Evolutionary conservation across 805 yeast genomes (phyloP).

Genomic region (Wickerhamiella vanderwaltii): DNA sequence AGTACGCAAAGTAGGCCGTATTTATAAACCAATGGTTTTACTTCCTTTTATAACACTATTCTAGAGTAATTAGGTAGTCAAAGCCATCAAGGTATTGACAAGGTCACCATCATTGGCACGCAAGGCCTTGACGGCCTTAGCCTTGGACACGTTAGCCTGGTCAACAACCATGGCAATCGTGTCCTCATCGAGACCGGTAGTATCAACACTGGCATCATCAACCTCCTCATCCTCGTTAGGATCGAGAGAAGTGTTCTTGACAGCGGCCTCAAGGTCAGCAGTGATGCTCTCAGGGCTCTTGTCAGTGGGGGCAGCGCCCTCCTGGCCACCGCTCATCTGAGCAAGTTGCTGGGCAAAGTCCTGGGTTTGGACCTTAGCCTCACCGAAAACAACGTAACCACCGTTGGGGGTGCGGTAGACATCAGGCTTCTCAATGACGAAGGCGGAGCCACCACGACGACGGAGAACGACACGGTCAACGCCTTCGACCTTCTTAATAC

Average conservation of each 20-base stretch:
- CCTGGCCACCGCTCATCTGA: conserved; percentile 34
- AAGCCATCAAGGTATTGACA: conserved; percentile 83
- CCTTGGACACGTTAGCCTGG: conserved; percentile 82
- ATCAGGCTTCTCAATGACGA: conserved; percentile 87
- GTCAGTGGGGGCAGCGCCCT: conserved; percentile 34
- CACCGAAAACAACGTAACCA: conserved; percentile 94
- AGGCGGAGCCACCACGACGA: conserved; percentile 80
- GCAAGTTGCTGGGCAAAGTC: conserved; percentile 76
- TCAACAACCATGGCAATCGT: conserved; percentile 80
- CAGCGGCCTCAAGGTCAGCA: conserved; percentile 27
- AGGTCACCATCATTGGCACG: conserved; percentile 82
- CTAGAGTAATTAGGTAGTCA: conserved; percentile 24
- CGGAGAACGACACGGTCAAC: conserved; percentile 91
- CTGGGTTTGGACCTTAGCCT: conserved; percentile 71
- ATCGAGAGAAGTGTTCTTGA: conserved; percentile 25
- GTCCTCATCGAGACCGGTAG: conserved; percentile 66
- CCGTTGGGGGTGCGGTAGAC: conserved; percentile 91
- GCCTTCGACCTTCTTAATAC: conserved; percentile 82
- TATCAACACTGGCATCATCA: conserved; percentile 70
- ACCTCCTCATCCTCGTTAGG: conserved; percentile 33
- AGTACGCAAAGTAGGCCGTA: conserved; percentile 35
- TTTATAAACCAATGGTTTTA: background rate
- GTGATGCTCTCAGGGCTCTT: conserved; percentile 24
- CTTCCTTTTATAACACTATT: too few species aligned
- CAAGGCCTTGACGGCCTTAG: conserved; percentile 85